Evolutionary conservation across 2,329 filamentous ascomycete species (phyloP).

Genomic region (Aspergillus arachidicola): DNA sequence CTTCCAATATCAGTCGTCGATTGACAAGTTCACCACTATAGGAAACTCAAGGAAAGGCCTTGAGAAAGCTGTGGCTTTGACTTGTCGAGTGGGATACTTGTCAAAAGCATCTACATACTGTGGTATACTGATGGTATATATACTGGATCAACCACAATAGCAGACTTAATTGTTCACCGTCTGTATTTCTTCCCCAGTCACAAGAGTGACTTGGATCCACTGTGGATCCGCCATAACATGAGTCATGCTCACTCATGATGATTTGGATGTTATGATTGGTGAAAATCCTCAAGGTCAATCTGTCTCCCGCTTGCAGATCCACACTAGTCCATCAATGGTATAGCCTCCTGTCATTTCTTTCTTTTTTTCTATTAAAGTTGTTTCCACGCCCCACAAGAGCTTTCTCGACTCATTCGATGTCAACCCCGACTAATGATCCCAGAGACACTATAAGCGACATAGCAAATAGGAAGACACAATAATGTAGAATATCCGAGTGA

Average conservation of each 20-base stretch:
- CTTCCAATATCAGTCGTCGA: background rate
- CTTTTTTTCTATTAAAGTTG: no score
- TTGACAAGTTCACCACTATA: background rate
- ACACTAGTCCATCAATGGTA: background rate
- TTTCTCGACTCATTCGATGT: background rate
- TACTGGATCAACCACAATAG: background rate
- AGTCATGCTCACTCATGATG: constrained; percentile 6
- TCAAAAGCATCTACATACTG: background rate
- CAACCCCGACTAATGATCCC: background rate
- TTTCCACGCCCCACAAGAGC: background rate
- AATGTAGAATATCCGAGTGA: no score
- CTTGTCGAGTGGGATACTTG: background rate
- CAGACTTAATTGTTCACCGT: no score
- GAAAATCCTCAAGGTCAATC: background rate
- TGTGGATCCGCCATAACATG: constrained; percentile 2
- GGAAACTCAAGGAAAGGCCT: background rate
- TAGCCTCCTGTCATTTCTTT: background rate
- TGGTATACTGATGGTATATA: background rate
- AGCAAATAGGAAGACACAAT: no score
- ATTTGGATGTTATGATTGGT: background rate
- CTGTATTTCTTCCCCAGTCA: background rate
- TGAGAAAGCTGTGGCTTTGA: background rate
- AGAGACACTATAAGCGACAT: background rate
- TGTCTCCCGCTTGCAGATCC: background rate
- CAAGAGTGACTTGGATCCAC: background rate